A percentile compares a stretch with the other conserved stretches of the same genome.
phyloP scores from a whole-genome alignment of 1,284 basidiomycete species.

The Cryptococcus sp. region DNA sequence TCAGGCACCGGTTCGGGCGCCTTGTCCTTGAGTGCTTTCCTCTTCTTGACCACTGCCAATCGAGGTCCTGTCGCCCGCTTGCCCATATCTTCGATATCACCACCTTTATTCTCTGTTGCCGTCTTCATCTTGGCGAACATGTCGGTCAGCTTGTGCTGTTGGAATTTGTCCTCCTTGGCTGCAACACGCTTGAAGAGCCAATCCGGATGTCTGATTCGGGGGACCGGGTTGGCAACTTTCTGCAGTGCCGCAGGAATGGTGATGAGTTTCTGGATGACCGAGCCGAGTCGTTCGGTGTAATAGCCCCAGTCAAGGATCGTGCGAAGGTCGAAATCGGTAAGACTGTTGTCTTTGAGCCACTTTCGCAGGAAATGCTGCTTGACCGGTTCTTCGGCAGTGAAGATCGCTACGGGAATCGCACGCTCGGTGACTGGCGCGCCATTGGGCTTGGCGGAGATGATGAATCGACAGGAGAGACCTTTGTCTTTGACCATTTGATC shows the following conservation, averaged over 20 bases:
- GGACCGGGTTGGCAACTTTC: conserved; percentile 94
- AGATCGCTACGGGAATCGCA: conserved; percentile 97
- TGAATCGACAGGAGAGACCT: conserved; percentile 97
- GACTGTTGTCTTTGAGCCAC: conserved; percentile 92
- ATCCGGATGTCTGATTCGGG: conserved; percentile 93
- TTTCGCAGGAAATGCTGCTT: conserved; percentile 90
- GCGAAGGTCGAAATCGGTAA: conserved; percentile 87
- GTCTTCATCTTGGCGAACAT: conserved; percentile 72
- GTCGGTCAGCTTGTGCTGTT: conserved; percentile 95
- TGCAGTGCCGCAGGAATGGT: conserved; percentile 99
- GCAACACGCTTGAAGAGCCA: conserved; percentile 93
- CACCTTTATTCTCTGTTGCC: conserved; percentile 16
- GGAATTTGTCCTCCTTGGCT: conserved; percentile 91
- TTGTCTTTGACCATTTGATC: conserved; percentile 99
- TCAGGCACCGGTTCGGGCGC: conserved; percentile 58
- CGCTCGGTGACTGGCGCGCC: conserved; percentile 97
- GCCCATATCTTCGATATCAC: conserved; percentile 68
- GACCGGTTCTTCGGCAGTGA: conserved; percentile 88
- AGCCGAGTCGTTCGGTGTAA: conserved; percentile 96
- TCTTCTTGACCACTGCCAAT: conserved; percentile 64
- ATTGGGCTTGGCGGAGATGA: conserved; percentile 91
- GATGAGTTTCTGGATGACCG: conserved; percentile 98
- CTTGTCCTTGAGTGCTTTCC: conserved; percentile 55
- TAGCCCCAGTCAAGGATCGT: conserved; percentile 98
- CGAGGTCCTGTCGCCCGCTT: conserved; percentile 45